Conservation (phyloP, 2,329 filamentous ascomycete genomes). For the Fusarium euwallaceae region DNA sequence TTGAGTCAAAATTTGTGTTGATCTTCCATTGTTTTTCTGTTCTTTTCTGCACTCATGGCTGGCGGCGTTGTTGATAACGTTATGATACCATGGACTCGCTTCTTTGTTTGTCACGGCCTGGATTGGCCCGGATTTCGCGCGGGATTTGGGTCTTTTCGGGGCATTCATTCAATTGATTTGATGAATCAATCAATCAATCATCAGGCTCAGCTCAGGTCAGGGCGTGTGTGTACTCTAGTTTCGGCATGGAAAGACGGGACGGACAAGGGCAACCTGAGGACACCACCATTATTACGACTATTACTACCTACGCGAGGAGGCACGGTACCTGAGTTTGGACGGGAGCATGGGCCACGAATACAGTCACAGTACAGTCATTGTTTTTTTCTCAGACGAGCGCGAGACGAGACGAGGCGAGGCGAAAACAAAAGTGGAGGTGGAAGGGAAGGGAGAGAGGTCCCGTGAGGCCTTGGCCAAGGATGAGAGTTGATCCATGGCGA, state of each 20-base stretch:
- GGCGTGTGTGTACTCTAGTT: constrained; percentile 46
- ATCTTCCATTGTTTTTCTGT: constrained; percentile 10
- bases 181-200: constrained; percentile 7
- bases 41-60: constrained; percentile 37
- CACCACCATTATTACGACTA: constrained; percentile 4
- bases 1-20: constrained; percentile 26
- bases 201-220: constrained; percentile 35
- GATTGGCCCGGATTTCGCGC: constrained; percentile 25
- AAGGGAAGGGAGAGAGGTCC: constrained; percentile 14
- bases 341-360: constrained; percentile 21
- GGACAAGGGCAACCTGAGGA: constrained; percentile 44
- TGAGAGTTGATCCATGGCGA: not conserved
- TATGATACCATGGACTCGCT: constrained; percentile 51
- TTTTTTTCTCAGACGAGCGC: constrained; percentile 24
- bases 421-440: constrained; percentile 41
- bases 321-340: constrained; percentile 6
- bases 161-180: not conserved
- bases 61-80: constrained; percentile 40
- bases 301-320: constrained; percentile 22
- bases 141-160: constrained; percentile 25
- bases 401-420: constrained; percentile 8
- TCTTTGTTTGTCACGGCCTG: constrained; percentile 34
- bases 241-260: constrained; percentile 34
- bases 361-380: constrained; percentile 26
- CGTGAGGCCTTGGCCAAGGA: constrained; percentile 5